Evolutionary conservation across 2,329 filamentous ascomycete genomes (phyloP), one percentile per base, ranked within the genome.

Genomic region (Neocucurbitaria cava): DNA sequence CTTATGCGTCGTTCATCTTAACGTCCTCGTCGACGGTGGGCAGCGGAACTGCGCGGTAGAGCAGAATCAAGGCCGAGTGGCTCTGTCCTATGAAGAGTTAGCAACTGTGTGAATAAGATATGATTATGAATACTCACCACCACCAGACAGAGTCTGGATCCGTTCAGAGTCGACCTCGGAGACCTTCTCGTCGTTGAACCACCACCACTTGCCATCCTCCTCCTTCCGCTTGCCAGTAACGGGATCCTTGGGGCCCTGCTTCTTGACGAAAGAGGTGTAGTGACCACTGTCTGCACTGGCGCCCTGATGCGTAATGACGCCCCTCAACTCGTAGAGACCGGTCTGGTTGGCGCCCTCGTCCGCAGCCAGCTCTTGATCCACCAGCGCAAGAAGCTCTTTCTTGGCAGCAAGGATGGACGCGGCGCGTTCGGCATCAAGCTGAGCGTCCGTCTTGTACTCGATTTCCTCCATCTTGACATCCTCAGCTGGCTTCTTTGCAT

Each of bases 121-220:
- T 21, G 10, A 23, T 13, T 15, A 23, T 17, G 9, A 10, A 35
- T 38, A 71, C 83, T 76, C 76, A 86, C 92, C 94, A 70, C 96
- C 95, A 54, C 95, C 96, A 46, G 92, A 85, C 46, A 99, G 83
- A 3, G 88, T 89, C 73, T 94, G 90, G 63, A 99, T 96, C 81
- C 96, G 95, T 68, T 98, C 94, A 23, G 86, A 82, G 15, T 91
- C 87, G 24, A 99, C 95, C 80, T 99, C 95, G 13, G 89, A 87
- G 30, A 99, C 95, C 80, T 92, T 96, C 73, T 99, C 94, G 70
- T 99, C 95, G 76, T 99, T 98, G 84, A 99, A 99, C 94, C 95
- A 99, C 94, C 95, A 99, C 95, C 95, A 99, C 69, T 92, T 96
- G 65, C 91, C 92, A 71, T 96, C 92, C 72, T 96, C 92, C 70